Evolutionary conservation across 2,329 filamentous ascomycete species (phyloP), one percentile per base, ranked within the genome.

Genomic region (Biscogniauxia marginata): DNA sequence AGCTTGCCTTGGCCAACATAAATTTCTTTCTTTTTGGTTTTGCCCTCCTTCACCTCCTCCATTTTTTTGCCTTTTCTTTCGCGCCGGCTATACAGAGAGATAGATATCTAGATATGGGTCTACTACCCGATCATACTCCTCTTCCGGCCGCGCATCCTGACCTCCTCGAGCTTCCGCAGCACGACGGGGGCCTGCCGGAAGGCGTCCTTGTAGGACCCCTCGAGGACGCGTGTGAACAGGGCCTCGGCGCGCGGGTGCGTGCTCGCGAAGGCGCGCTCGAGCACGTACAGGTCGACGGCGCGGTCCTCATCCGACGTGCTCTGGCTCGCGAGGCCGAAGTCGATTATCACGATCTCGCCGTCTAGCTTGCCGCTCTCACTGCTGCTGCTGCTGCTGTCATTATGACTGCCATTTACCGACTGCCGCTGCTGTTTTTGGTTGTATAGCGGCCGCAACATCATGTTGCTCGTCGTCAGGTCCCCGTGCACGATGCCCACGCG

Each of bases 381-480:
- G n/a, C n/a, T n/a, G n/a, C n/a, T n/a, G n/a, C n/a, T n/a, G n/a
- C n/a, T n/a, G n/a, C n/a, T n/a, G n/a, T n/a, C n/a, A n/a, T n/a
- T n/a, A n/a, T n/a, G n/a, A n/a, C n/a, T n/a, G n/a, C n/a, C n/a
- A n/a, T n/a, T n/a, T n/a, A n/a, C n/a, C n/a, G n/a, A n/a, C n/a
- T n/a, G n/a, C n/a, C n/a, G n/a, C n/a, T n/a, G n/a, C n/a, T n/a
- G n/a, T n/a, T n/a, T n/a, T n/a, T n/a, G n/a, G n/a, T n/a, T n/a
- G n/a, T n/a, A n/a, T n/a, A n/a, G 68, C 13, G 79, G 78, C 58
- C 84, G 73, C 63, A 98, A 71, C 88, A 99, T 97, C 77, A 99
- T 82, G 75, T 99, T 99, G 75, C 93, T 97, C 61, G 93, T 99
- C 58, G 95, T 99, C 75, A 99, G 75, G 76, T 99, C 95, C 44